Evolutionary conservation across 192 early-diverging fungal species (phyloP).

Genomic region (Podila clonocystis): DNA sequence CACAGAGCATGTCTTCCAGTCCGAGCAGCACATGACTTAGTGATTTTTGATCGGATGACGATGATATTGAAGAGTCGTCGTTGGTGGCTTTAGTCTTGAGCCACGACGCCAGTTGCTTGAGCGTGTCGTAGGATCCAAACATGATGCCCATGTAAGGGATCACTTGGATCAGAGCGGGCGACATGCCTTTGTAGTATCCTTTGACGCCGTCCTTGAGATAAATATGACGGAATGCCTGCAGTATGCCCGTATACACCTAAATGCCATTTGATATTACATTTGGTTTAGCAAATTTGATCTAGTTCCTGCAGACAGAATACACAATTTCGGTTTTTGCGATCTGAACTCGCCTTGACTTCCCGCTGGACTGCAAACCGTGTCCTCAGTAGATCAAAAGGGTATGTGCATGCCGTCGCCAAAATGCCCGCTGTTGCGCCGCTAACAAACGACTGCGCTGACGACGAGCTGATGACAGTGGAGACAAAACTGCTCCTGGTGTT

Average conservation of each 20-base stretch:
- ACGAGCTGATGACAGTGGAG: conserved; percentile 41
- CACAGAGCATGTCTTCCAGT: conserved; percentile 76
- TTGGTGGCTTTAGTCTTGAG: conserved; percentile 17
- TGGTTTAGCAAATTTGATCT: no score
- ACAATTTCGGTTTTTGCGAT: no score
- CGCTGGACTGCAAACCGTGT: conserved; percentile 94
- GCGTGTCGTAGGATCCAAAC: conserved; percentile 81
- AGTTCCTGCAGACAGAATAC: no score
- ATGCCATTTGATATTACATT: neutral
- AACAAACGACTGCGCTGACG: conserved; percentile 66
- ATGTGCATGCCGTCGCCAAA: conserved; percentile 83
- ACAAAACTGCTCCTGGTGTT: conserved; percentile 8
- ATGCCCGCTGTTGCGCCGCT: conserved; percentile 84
- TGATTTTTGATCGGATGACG: neutral
- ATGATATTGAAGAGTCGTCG: conserved; percentile 8
- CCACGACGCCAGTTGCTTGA: conserved; percentile 59
- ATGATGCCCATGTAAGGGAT: conserved; percentile 96
- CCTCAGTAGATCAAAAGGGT: conserved; percentile 96
- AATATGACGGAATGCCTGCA: conserved; percentile 74
- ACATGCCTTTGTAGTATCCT: conserved; percentile 89
- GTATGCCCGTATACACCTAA: conserved; percentile 73
- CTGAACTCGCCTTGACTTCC: conserved; percentile 48
- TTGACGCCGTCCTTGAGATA: conserved; percentile 73
- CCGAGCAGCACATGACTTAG: conserved; percentile 21
- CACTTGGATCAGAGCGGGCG: conserved; percentile 86